Conservation (phyloP, 441 rosid species). For the Theobroma grandiflorum region DNA sequence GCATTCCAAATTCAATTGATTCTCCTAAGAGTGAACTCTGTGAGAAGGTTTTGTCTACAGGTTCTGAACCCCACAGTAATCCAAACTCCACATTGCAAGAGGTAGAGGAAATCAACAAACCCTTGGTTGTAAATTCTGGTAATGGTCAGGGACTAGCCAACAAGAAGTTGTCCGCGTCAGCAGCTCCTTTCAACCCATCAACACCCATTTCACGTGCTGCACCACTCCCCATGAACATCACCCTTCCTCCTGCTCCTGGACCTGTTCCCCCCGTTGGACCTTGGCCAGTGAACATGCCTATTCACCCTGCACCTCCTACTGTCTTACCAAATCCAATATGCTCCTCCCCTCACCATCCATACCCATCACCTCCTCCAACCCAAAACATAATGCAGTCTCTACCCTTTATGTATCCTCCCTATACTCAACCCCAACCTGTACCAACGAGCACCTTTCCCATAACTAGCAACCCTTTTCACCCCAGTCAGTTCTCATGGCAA, state of each 20-base stretch:
- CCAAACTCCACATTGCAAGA: slow-evolving; percentile 35
- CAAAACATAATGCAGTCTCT: slow-evolving; percentile 92
- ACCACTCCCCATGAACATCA: slow-evolving; percentile 67
- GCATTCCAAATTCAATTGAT: slow-evolving; percentile 47
- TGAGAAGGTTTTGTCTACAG: slow-evolving; percentile 46
- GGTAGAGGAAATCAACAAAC: slow-evolving; percentile 66
- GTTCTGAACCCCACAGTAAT: slow-evolving; percentile 45
- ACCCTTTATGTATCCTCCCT: slow-evolving; percentile 88
- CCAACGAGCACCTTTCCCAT: slow-evolving; percentile 83
- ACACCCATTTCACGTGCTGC: slow-evolving; percentile 67
- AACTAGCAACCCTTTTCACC: slow-evolving; percentile 80
- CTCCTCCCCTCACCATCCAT: slow-evolving; percentile 69
- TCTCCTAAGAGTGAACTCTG: slow-evolving; percentile 44
- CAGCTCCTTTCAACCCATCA: slow-evolving; percentile 93
- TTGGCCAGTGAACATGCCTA: slow-evolving; percentile 91
- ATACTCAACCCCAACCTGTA: slow-evolving; percentile 68
- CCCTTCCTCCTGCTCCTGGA: slow-evolving; percentile 64
- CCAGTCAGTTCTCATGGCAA: slow-evolving; percentile 93
- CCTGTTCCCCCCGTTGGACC: slow-evolving; percentile 67
- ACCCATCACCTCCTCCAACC: slow-evolving; percentile 90
- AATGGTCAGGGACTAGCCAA: slow-evolving; percentile 61
- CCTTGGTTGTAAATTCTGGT: slow-evolving; percentile 47
- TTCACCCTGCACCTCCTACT: slow-evolving; percentile 75
- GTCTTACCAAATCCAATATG: slow-evolving; percentile 60
- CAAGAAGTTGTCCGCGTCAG: slow-evolving; percentile 94